Base-by-base conservation (phyloP, 2,329 filamentous ascomycete species). In the Drechslerella dactyloides region DNA sequence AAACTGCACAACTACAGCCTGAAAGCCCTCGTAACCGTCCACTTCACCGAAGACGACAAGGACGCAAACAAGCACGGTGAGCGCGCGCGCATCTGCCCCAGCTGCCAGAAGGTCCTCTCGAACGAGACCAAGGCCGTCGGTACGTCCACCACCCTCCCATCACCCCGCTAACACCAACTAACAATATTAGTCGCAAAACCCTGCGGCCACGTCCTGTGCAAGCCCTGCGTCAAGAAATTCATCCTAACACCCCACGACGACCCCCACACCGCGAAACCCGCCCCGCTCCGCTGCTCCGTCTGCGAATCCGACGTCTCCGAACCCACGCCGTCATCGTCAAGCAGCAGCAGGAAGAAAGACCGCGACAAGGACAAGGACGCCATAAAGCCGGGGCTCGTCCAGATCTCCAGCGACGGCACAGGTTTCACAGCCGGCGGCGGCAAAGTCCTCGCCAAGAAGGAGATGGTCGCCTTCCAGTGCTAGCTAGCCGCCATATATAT, bases 191-290 rank as follows among this genome's bases (percentile, higher is more conserved):
- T 97, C 57, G 88, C 90, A 1, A 93, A 91, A 78, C 90, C 90
- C 0, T 99, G 93, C 77, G 93, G 93, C 0, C 93, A 99, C 78
- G 92, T 97, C 0, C 80, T 97, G 21, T 99, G 93, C 80, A 89
- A 90, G 76, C 88, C 85, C 42, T 97, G 93, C 77, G 89, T 93
- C 15, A 85, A 88, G 61, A 90, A 92, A 77, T 96, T 97, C 79
- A 88, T 97, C 83, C 84, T 84, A 6, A 23, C 15, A 54, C 84
- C 86, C 46, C 81, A 80, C 63, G 82, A 80, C 68, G 85, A 89
- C 78, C 86, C 87, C 4, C 88, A 91, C 75, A 84, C 86, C 30
- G 81, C 80, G 83, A 35, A 80, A 81, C 8, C 83, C 87, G 64
- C 82, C n/a, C n/a, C 76, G 77, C 80, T 91, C 1, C 81, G 84